A percentile compares a stretch with the other conserved stretches of the same genome.
These are phyloP conservation scores for Xylaria sp. DNA, from an alignment of 2,329 filamentous ascomycete genomes.

Conservation along the genomic window DNA sequence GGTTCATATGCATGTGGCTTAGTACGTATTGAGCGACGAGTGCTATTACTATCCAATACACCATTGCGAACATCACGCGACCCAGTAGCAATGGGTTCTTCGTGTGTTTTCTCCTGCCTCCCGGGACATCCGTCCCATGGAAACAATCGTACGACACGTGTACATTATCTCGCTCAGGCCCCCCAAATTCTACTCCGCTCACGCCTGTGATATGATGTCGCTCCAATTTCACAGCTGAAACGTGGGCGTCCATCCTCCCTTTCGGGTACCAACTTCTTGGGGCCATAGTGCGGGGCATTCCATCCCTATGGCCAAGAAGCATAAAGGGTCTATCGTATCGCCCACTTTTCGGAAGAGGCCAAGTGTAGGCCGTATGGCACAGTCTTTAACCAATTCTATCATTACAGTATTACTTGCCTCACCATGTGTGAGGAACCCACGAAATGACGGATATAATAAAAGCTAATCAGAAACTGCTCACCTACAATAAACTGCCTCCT, in stretches of 20 bases:
- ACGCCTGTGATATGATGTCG: background rate
- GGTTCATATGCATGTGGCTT: too few species aligned
- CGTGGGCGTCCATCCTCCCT: background rate
- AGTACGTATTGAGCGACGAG: background rate
- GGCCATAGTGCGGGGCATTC: background rate
- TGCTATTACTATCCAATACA: too few species aligned
- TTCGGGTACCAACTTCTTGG: background rate
- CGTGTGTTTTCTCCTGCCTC: too few species aligned
- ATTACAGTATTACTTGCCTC: background rate
- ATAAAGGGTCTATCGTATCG: background rate
- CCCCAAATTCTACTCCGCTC: background rate
- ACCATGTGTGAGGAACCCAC: background rate
- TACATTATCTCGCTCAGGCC: too few species aligned
- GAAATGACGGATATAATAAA: background rate
- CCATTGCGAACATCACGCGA: too few species aligned
- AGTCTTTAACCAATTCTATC: background rate
- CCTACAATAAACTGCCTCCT: background rate
- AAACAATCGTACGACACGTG: too few species aligned
- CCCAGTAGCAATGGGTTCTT: too few species aligned
- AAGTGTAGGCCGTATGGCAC: background rate
- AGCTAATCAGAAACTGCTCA: background rate
- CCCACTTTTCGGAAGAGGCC: background rate
- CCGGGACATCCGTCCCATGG: too few species aligned
- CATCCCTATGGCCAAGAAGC: background rate
- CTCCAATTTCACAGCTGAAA: background rate